Conservation (phyloP, 768 basidiomycete genomes). For the Suillus brevipes region DNA sequence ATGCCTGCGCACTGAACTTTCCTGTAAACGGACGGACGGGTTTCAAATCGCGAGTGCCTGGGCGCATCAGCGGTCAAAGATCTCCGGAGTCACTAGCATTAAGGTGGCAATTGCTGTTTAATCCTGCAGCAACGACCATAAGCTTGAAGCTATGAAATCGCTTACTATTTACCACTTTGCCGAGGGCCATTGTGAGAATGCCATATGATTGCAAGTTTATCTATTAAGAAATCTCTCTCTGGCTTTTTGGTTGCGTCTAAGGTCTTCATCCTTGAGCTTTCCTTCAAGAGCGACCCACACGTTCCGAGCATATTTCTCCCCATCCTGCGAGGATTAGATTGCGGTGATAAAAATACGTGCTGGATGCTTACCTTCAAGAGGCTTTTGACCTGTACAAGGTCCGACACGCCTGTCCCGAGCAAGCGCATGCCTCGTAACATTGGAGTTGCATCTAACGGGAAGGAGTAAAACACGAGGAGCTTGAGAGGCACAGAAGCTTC, state of each 20-base stretch:
- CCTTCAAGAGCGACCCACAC: conserved; percentile 56
- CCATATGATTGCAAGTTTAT: neutral
- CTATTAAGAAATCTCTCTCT: conserved; percentile 48
- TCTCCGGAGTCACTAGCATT: neutral
- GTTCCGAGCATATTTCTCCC: conserved; percentile 63
- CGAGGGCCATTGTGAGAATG: neutral
- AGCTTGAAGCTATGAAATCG: neutral
- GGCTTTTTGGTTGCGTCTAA: conserved; percentile 59
- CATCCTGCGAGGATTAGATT: conserved; percentile 56
- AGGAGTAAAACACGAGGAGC: conserved; percentile 66
- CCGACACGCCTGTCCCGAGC: conserved; percentile 62
- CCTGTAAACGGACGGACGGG: neutral
- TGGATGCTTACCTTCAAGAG: conserved; percentile 52
- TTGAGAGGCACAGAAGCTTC: conserved; percentile 65
- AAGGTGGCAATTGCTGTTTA: neutral
- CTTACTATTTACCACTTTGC: neutral
- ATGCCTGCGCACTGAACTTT: neutral
- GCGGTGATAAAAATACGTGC: conserved; percentile 33
- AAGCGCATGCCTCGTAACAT: conserved; percentile 63
- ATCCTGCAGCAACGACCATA: neutral
- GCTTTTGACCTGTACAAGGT: conserved; percentile 44
- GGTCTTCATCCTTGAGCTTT: conserved; percentile 67
- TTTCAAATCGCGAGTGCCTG: neutral
- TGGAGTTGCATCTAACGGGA: conserved; percentile 38
- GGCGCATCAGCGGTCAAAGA: neutral